Conservation (phyloP, 2,329 filamentous ascomycete genomes). For the Clarireedia monteithiana region DNA sequence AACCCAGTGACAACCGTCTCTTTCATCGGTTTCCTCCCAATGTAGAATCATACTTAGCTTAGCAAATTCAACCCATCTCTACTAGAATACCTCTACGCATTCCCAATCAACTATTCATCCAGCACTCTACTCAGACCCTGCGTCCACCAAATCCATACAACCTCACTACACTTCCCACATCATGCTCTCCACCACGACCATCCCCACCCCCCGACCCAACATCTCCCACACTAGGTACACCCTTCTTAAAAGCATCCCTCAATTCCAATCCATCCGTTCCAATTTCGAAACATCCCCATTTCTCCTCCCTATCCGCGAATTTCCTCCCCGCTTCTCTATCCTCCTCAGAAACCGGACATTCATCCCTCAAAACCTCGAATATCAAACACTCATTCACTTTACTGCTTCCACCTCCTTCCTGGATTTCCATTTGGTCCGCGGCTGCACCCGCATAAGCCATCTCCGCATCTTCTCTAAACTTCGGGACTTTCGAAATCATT, state of each 20-base stretch:
- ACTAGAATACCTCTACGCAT: too few relatives aligned
- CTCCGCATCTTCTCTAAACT: constrained; percentile 35
- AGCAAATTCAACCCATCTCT: too few relatives aligned
- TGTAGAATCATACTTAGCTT: too few relatives aligned
- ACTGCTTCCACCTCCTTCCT: background rate
- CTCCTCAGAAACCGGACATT: constrained; percentile 14
- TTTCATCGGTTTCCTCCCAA: too few relatives aligned
- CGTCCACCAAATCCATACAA: background rate
- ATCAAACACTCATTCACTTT: constrained; percentile 12
- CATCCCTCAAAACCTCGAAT: constrained; percentile 27
- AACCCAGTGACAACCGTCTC: too few relatives aligned
- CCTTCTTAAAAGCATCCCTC: constrained; percentile 32
- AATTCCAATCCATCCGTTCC: constrained; percentile 31
- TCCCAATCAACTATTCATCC: too few relatives aligned
- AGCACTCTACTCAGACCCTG: background rate
- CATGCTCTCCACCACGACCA: background rate
- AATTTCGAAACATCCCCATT: constrained; percentile 44
- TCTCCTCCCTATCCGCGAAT: constrained; percentile 40
- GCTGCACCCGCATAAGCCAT: constrained; percentile 18
- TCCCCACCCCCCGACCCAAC: background rate
- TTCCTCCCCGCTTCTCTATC: constrained; percentile 3
- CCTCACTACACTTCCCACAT: background rate
- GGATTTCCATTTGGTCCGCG: too few relatives aligned
- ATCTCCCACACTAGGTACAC: background rate
- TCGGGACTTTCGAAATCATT: constrained; percentile 40